phyloP scores from a whole-genome alignment of 352 stramenopile genomes.

The Phytophthora sojae region DNA sequence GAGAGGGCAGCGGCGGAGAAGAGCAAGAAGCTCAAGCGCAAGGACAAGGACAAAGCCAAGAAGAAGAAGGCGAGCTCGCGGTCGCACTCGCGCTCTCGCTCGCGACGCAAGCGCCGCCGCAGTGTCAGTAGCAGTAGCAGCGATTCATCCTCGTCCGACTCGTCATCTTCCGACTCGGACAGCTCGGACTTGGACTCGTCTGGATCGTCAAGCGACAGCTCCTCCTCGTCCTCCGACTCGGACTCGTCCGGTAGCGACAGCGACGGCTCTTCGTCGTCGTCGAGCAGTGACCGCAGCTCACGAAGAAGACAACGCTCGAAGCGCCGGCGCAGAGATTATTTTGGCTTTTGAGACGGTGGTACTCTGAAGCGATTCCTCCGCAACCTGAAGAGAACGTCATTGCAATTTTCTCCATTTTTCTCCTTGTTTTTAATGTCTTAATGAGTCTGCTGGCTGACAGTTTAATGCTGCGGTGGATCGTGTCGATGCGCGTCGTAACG shows the following conservation, averaged over 20 bases:
- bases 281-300: slow-evolving; percentile 33
- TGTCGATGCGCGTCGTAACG: slow-evolving; percentile 4
- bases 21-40: slow-evolving; percentile 12
- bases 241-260: slow-evolving; percentile 41
- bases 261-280: slow-evolving; percentile 39
- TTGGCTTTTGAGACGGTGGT: not conserved
- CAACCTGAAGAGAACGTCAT: slow-evolving; percentile 16
- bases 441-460: slow-evolving; percentile 18
- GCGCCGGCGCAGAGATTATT: slow-evolving; percentile 51
- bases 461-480: slow-evolving; percentile 6
- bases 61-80: slow-evolving; percentile 7
- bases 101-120: slow-evolving; percentile 33
- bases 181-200: slow-evolving; percentile 27
- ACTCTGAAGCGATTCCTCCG: not conserved
- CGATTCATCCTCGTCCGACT: slow-evolving; percentile 32
- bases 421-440: slow-evolving; percentile 21
- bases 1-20: slow-evolving; percentile 35
- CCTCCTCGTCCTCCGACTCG: slow-evolving; percentile 28
- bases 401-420: slow-evolving; percentile 10
- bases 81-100: slow-evolving; percentile 2
- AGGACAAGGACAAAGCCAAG: slow-evolving; percentile 16
- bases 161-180: slow-evolving; percentile 37
- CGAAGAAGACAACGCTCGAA: slow-evolving; percentile 43
- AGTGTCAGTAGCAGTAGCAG: slow-evolving; percentile 49
- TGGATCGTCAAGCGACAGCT: slow-evolving; percentile 34